These are phyloP conservation scores for Byssochlamys sp. DNA, from an alignment of 2,329 filamentous ascomycete genomes.

Conservation along the genomic window DNA sequence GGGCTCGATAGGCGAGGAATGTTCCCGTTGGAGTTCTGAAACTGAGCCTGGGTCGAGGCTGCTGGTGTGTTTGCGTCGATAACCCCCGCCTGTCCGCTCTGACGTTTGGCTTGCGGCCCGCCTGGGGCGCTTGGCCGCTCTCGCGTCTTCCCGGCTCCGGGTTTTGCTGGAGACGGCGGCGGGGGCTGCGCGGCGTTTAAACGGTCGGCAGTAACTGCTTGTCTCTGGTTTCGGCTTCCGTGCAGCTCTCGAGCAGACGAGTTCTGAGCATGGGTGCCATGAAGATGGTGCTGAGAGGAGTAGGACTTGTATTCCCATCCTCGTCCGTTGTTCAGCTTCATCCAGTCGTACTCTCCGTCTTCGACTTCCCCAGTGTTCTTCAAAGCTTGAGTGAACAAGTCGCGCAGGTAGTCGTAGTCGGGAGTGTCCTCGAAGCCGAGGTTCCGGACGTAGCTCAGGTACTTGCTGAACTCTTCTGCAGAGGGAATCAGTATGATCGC, in stretches of 20 bases:
- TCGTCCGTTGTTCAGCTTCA: constrained; percentile 91
- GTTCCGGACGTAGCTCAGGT: constrained; percentile 92
- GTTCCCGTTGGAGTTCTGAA: constrained; percentile 90
- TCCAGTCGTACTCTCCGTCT: constrained; percentile 99
- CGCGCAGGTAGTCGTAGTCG: constrained; percentile 94
- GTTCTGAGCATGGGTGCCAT: constrained; percentile 67
- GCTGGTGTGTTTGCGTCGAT: constrained; percentile 70
- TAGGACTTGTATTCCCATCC: constrained; percentile 77
- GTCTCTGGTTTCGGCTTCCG: constrained; percentile 51
- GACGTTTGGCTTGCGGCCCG: constrained; percentile 64
- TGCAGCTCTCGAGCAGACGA: constrained; percentile 78
- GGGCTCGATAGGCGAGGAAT: constrained; percentile 56
- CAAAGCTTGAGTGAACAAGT: constrained; percentile 89
- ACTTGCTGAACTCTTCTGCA: constrained; percentile 88
- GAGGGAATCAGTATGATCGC: constrained; percentile 18
- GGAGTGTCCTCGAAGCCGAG: constrained; percentile 96
- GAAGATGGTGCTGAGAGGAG: constrained; percentile 63
- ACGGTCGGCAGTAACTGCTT: constrained; percentile 68
- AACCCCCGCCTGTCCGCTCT: constrained; percentile 44
- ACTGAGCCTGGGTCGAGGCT: constrained; percentile 87
- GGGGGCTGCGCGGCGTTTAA: constrained; percentile 90
- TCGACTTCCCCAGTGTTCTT: constrained; percentile 92
- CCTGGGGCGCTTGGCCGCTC: constrained; percentile 67
- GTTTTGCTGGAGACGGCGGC: constrained; percentile 74
- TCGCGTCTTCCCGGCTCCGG: constrained; percentile 61